Evolutionary conservation across 1,139 yeast genomes (phyloP), one percentile per base, ranked within the genome.

Genomic region (Suhomyces bolitotheri): DNA sequence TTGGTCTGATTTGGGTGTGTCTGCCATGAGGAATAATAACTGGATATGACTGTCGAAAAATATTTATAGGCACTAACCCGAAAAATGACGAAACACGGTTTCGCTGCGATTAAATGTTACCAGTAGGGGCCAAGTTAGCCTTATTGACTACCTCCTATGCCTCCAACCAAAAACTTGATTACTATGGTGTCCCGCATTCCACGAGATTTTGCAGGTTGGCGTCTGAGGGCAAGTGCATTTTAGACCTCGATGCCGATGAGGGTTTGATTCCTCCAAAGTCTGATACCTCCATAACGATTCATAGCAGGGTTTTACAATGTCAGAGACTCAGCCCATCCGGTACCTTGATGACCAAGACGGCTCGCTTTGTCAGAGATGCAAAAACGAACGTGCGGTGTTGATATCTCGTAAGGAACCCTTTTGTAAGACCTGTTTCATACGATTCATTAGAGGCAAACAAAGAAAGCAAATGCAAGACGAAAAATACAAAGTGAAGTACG

Each of bases 401-500:
- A 52, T 66, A 0, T 74, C 90, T 2, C 64, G 96, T 45, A 83
- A 82, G 46, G 96, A 88, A 53, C 56, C 64, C 7, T 83, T 84
- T 44, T 87, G 96, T 58, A 56, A 67, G 28, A 52, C 53, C n/a
- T 90, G 97, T 56, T 89, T 87, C 48, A 55, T 75, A 19, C 67
- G 81, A 41, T 89, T 87, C 50, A 69, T 89, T 23, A 71, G 84
- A 42, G 82, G 88, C 17, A 89, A 88, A 54, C 90, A 86, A 58
- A 70, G 96, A 43, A 84, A 82, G 53, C 83, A 74, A 52, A 80
- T 90, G 87, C 66, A 64, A 25, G 74, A 72, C 45, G 90, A 84
- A 17, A 75, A 70, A 37, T 87, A 75, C 60, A 84, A 85, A 51
- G 89, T 83, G 19, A 76, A 79, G 49, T 86, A 76, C 44, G 72